Evolutionary conservation across 202 grass and related monocot genomes (phyloP), one percentile per base, ranked within the genome.

Genomic region (Miscanthus sacchariflorus): DNA sequence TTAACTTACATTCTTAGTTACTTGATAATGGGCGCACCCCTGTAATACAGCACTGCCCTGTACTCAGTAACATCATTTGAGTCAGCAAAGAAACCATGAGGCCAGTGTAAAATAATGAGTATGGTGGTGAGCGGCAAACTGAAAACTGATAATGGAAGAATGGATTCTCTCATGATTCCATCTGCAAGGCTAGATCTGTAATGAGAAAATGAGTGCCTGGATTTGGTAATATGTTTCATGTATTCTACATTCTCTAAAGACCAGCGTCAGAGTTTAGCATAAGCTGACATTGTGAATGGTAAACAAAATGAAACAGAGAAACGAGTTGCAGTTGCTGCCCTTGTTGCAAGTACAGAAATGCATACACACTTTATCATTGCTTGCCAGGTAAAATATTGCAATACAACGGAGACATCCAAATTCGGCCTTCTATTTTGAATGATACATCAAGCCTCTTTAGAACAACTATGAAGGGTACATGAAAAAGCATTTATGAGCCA

Each of bases 391-490:
- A 56, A 33, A 76, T 13, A 43, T 72, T 79, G 30, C 80, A 21
- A 33, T 63, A 46, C 66, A 43, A 23, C 30, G 10, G 23, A 77
- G 14, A 86, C 5, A 28, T 12, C 27, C 42, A 78, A 48, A 78
- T 58, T 73, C 18, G 9, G 3, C 35, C 38, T 76, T 84, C 46
- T 80, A 43, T 87, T 81, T 85, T 54, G 38, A 84, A 76, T 68
- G 76, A 72, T 81, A 69, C 75, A 84, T 80, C 69, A 84, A 69
- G 36, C 80, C 40, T 81, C n/a, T 68, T 44, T 72, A 78, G 79
- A 78, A 38, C 67, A 83, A 74, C 17, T 38, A 91, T 81, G 69
- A 81, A 35, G 18, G 75, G 59, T 30, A 59, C 74, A 74, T 14
- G 75, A 24, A 58, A 18, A 68, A 12, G 0, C 68, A 58, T 45